Base-by-base conservation (phyloP, 345 rosid species). In the Citrus sinensis region DNA sequence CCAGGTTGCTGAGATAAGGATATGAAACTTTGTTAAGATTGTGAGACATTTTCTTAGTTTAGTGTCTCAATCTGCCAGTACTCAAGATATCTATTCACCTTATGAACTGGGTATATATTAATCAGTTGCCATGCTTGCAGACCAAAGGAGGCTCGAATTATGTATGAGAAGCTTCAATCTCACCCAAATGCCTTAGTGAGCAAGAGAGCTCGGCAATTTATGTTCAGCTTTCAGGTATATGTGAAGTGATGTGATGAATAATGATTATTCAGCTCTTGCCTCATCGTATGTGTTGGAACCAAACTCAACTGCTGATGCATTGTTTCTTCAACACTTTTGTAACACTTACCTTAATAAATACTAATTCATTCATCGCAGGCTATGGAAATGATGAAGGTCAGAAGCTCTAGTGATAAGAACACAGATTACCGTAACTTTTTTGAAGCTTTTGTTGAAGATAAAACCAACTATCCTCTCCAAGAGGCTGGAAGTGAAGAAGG, bases 81-180 rank as follows among this genome's bases (percentile, higher is more conserved):
- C 51, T 24, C 35, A 42, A 51, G 24, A 22, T 37, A 55, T 51
- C 58, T 76, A 4, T 77, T 42, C 35, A 37, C 20, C 6, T 60
- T 60, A 67, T 54, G 13, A 73, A 22, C 62, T 59, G 24, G 37
- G 51, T 20, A 32, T 42, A 56, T 58, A 30, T 24, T 63, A 73
- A 68, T 29, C 49, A 24, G 61, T 77, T 64, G 66, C 72, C 66
- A 63, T 79, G 71, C 70, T 73, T 83, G 71, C 93, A 93, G 98
- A 86, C 14, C 79, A 83, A 84, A 83, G 34, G 90, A 89, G 82
- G 98, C 98, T 80, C 90, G 80, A 39, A 22, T 82, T 13, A 85
- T 95, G 98, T 95, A 95, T 25, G 97, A 91, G 85, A 95, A 90
- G 87, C 98, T 95, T 76, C 91, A 86, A 74, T 88, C 91, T n/a